A percentile compares a stretch with the other conserved stretches of the same genome.
These are phyloP conservation scores for Huntiella bhutanensis DNA, from an alignment of 2,329 filamentous ascomycete species.

Conservation along the genomic window DNA sequence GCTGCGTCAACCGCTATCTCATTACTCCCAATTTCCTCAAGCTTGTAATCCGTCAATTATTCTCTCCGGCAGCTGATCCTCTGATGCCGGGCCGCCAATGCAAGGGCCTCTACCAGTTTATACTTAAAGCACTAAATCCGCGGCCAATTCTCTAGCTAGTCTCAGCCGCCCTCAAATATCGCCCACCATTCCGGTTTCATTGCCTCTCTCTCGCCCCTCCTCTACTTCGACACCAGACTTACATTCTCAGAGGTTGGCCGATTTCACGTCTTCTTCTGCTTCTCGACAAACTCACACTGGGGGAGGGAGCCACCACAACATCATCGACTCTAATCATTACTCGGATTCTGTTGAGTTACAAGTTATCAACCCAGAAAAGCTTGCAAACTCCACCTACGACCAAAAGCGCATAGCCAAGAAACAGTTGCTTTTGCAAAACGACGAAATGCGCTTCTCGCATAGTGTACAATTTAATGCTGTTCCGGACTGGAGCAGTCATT, in stretches of 20 bases:
- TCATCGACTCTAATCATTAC: neutral
- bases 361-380: slow-evolving; percentile 15
- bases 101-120: no score
- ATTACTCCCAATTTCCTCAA: no score
- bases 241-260: neutral
- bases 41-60: no score
- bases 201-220: slow-evolving; percentile 21
- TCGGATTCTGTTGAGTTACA: slow-evolving; percentile 22
- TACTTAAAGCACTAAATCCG: no score
- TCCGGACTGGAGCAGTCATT: slow-evolving; percentile 97
- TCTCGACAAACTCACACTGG: slow-evolving; percentile 8
- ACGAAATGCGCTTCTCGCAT: slow-evolving; percentile 99
- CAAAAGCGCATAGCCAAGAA: slow-evolving; percentile 43
- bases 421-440: slow-evolving; percentile 48
- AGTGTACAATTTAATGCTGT: slow-evolving; percentile 99
- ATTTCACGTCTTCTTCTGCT: slow-evolving; percentile 2
- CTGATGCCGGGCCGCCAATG: no score
- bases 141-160: neutral
- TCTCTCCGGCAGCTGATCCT: no score
- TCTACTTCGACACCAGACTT: slow-evolving; percentile 14
- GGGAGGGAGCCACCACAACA: slow-evolving; percentile 8
- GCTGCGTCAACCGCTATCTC: no score
- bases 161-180: slow-evolving; percentile 6
- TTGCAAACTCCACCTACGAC: slow-evolving; percentile 18
- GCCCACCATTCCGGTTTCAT: slow-evolving; percentile 20